Percentiles rank a stretch among this genome's conserved stretches.
These are phyloP conservation scores for Phalaenopsis hybrid DNA, from an alignment of 116 monocot genomes.

Conservation along the genomic window DNA sequence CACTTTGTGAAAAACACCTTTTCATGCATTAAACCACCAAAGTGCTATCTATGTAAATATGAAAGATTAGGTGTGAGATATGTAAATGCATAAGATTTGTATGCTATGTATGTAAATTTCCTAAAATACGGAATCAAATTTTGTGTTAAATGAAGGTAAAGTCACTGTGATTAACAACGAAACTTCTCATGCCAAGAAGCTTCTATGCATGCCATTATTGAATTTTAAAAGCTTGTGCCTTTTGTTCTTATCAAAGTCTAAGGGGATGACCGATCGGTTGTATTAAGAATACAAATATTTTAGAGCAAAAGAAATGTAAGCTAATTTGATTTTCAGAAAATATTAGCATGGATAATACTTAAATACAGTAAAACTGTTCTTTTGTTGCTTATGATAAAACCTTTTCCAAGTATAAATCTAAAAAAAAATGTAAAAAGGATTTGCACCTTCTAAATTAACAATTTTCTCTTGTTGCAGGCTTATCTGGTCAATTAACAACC, in stretches of 20 bases:
- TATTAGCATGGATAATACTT: too few species aligned
- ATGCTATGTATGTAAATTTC: too few species aligned
- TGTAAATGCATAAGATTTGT: too few species aligned
- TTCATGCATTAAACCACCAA: too few species aligned
- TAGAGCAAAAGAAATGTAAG: too few species aligned
- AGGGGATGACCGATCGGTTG: background rate
- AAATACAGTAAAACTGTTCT: background rate
- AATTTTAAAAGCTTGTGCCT: background rate
- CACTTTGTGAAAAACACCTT: too few species aligned
- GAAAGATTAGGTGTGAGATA: too few species aligned
- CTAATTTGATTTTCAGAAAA: too few species aligned
- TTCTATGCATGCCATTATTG: background rate
- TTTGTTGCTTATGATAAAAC: background rate
- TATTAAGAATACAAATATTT: too few species aligned
- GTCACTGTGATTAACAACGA: background rate
- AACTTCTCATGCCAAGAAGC: background rate
- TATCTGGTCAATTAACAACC: slow-evolving; percentile 67
- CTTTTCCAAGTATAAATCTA: background rate
- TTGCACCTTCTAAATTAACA: slow-evolving; percentile 68
- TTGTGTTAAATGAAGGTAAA: background rate
- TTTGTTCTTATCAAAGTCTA: background rate
- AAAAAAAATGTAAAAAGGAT: slow-evolving; percentile 6
- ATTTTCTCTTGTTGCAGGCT: slow-evolving; percentile 83
- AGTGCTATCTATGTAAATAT: too few species aligned
- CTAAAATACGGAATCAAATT: background rate